A percentile compares a stretch with the other conserved stretches of the same genome.
Evolutionary conservation across 2,329 filamentous ascomycete species (phyloP).

Genomic region (Talaromyces piceae): DNA sequence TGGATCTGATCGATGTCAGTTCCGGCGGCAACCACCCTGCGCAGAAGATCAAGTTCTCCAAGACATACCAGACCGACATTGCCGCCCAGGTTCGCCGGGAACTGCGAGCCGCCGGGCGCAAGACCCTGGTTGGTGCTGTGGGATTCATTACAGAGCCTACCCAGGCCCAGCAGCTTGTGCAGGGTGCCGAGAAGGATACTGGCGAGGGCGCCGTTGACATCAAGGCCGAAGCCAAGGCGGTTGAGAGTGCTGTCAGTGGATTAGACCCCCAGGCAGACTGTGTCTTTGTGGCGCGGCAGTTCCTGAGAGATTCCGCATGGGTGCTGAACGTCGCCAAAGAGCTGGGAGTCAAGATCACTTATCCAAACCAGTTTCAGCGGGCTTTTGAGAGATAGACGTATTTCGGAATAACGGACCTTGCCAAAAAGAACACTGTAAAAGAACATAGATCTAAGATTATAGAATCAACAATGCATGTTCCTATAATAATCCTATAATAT

Average conservation of each 20-base stretch:
- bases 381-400: constrained; percentile 12
- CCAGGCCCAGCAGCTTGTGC: constrained; percentile 14
- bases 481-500: too few species aligned
- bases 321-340: constrained; percentile 45
- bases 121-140: constrained; percentile 46
- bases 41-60: constrained; percentile 39
- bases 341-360: constrained; percentile 41
- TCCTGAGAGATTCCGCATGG: constrained; percentile 50
- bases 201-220: constrained; percentile 30
- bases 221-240: constrained; percentile 17
- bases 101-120: constrained; percentile 29
- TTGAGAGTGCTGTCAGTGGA: constrained; percentile 20
- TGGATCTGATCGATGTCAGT: constrained; percentile 42
- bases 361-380: constrained; percentile 42
- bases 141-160: constrained; percentile 48
- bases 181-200: constrained; percentile 2
- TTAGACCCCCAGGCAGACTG: constrained; percentile 37
- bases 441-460: too few species aligned
- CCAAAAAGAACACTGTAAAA: too few species aligned
- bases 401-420: too few species aligned
- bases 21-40: constrained; percentile 38
- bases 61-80: constrained; percentile 26
- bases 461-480: too few species aligned
- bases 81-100: constrained; percentile 40
- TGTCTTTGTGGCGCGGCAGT: constrained; percentile 47